Base-by-base conservation (phyloP, 352 stramenopile species). In the Phytophthora pseudosyringae region DNA sequence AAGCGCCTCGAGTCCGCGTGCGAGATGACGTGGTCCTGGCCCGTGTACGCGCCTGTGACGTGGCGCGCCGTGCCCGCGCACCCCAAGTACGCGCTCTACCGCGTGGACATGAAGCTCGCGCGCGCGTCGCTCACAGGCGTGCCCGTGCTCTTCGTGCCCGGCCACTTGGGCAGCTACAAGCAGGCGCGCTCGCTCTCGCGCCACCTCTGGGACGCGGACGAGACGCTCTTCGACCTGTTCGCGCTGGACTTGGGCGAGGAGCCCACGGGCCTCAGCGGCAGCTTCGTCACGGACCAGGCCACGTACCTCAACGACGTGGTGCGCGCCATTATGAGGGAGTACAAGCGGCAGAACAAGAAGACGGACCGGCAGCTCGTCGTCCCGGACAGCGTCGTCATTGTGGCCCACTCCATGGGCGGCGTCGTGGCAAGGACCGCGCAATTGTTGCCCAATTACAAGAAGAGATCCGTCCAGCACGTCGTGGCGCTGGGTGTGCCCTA, bases 1-100 rank as follows among this genome's bases (percentile, higher is more conserved):
- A 69, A 51, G 18, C 47, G 57, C 1, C 57, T 59, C 10, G 29
- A 66, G 26, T 91, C 82, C 13, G 49, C 52, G 32, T 97, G 89
- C 58, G 79, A 89, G 29, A 97, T 97, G 87, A 95, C 89, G 41
- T 94, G 89, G 71, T 95, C 86, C 16, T 90, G 79, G 76, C 87
- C 86, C 47, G 75, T 95, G 57, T 97, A 95, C 69, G 78, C 84
- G 59, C 71, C 56, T 26, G 70, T 93, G 18, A 49, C 48, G 32
- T 81, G 80, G 69, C 73, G 70, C 36, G 46, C 54, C 15, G 26
- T 47, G 5, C 55, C 58, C 13, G 64, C 41, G 1, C 83, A 92
- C 54, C 43, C 64, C 63, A 95, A 93, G 59, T 95, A 95, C 60
- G 31, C 64, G 33, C 73, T 95, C 38, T 76, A 80, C 44, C 74